Conservation (phyloP, 345 rosid species). For the Turritis glabra region DNA sequence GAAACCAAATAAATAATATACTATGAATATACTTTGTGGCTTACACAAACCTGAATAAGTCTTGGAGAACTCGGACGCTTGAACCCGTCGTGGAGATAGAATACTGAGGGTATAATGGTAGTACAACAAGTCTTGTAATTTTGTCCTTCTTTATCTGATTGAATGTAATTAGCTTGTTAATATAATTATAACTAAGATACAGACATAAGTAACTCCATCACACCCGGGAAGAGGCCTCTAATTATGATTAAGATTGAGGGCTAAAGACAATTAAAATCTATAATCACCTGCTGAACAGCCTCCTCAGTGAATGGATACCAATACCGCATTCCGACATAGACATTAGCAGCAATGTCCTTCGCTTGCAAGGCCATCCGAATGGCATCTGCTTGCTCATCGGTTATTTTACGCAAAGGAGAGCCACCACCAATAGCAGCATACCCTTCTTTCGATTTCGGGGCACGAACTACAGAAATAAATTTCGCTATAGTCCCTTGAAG, state of each 20-base stretch:
- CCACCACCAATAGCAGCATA: constrained; percentile 99
- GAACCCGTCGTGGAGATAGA: constrained; percentile 96
- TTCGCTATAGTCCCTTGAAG: constrained; percentile 78
- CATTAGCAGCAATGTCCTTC: constrained; percentile 59
- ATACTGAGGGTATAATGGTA: constrained; percentile 95
- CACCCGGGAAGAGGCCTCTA: not conserved
- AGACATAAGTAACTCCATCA: not conserved
- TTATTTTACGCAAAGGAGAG: constrained; percentile 83
- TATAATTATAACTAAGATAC: not conserved
- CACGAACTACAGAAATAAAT: constrained; percentile 76
- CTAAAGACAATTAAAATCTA: not conserved
- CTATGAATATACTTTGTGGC: not conserved
- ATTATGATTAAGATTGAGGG: not conserved
- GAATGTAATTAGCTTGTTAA: constrained; percentile 15
- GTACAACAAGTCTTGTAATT: constrained; percentile 85
- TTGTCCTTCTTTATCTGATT: constrained; percentile 72
- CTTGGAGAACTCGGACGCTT: constrained; percentile 79
- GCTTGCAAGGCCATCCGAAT: constrained; percentile 61
- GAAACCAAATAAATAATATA: not conserved
- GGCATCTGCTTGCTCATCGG: constrained; percentile 87
- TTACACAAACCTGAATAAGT: constrained; percentile 58
- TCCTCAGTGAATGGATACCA: constrained; percentile 96
- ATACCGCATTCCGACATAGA: constrained; percentile 90
- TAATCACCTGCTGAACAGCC: constrained; percentile 73
- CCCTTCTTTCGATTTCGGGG: constrained; percentile 92